A percentile compares a stretch with the other conserved stretches of the same genome.
Conservation (phyloP, 352 stramenopile species). For the Blastocystis sp. region DNA sequence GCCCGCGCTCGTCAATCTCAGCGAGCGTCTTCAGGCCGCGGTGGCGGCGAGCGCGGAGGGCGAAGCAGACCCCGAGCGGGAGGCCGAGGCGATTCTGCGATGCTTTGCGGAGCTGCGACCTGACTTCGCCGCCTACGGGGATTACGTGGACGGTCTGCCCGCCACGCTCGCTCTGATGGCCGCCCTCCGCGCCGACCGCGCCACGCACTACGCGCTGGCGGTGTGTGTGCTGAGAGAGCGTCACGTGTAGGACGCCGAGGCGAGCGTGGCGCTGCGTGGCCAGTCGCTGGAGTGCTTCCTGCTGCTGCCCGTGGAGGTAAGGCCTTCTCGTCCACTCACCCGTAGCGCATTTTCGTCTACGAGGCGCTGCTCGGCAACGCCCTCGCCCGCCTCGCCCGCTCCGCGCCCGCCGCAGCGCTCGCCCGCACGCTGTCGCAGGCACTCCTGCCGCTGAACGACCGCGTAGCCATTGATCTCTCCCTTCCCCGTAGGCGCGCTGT, state of each 20-base stretch:
- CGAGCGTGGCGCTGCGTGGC: slow-evolving; percentile 6
- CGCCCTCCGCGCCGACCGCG: neutral
- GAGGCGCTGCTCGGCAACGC: slow-evolving; percentile 26
- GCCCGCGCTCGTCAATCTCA: neutral
- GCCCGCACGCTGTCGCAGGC: neutral
- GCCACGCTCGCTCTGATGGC: neutral
- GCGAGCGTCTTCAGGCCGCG: neutral
- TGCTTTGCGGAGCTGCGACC: neutral
- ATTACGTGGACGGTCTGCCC: slow-evolving; percentile 1
- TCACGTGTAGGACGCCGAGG: neutral
- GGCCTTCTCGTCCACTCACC: neutral
- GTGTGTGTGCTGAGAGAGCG: neutral
- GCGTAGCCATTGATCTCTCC: neutral
- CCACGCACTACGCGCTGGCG: neutral
- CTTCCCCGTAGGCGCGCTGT: slow-evolving; percentile 12
- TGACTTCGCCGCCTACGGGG: neutral
- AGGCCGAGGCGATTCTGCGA: neutral
- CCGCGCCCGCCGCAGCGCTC: neutral
- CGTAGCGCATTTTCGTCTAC: slow-evolving; percentile 29
- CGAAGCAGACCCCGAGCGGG: neutral
- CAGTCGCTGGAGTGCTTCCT: slow-evolving; percentile 18
- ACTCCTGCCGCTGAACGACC: slow-evolving; percentile 21
- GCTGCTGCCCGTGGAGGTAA: slow-evolving; percentile 1
- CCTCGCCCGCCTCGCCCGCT: neutral
- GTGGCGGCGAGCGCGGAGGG: neutral